Evolutionary conservation across 768 basidiomycete species (phyloP).

Genomic region (Gautieria morchelliformis): DNA sequence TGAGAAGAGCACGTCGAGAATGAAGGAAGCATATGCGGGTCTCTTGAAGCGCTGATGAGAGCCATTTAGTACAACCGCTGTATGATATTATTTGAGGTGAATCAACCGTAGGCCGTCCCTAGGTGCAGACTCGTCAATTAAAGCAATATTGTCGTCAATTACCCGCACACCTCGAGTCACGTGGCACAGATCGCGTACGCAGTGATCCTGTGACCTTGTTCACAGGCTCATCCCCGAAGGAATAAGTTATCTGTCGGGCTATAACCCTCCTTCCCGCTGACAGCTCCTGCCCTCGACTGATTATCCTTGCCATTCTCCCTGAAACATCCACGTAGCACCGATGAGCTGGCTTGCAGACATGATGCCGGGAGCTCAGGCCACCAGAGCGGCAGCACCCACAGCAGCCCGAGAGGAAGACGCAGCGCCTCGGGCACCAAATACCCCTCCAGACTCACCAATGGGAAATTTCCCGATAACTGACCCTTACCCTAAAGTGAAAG

Average conservation of each 20-base stretch:
- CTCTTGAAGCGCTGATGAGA: not conserved
- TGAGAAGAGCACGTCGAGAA: slow-evolving; percentile 1
- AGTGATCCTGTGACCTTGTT: no score
- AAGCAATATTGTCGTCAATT: no score
- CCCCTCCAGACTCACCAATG: not conserved
- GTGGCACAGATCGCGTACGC: no score
- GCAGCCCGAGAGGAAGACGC: not conserved
- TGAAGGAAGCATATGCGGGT: slow-evolving; percentile 9
- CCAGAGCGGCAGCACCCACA: not conserved
- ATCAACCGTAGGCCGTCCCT: no score
- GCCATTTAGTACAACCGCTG: not conserved
- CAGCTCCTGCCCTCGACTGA: not conserved
- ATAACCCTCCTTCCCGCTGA: no score
- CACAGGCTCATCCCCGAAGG: no score
- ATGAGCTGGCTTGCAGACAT: slow-evolving; percentile 5
- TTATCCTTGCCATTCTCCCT: not conserved
- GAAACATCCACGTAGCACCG: not conserved
- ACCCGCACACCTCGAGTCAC: no score
- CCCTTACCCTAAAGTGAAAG: not conserved
- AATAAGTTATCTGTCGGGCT: no score
- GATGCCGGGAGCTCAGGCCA: not conserved
- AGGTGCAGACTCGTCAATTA: no score
- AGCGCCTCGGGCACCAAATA: no score
- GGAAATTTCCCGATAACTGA: not conserved
- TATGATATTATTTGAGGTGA: not conserved